phyloP scores from a whole-genome alignment of 371 early-diverging fungal species.

The Capniomyces stellatus region DNA sequence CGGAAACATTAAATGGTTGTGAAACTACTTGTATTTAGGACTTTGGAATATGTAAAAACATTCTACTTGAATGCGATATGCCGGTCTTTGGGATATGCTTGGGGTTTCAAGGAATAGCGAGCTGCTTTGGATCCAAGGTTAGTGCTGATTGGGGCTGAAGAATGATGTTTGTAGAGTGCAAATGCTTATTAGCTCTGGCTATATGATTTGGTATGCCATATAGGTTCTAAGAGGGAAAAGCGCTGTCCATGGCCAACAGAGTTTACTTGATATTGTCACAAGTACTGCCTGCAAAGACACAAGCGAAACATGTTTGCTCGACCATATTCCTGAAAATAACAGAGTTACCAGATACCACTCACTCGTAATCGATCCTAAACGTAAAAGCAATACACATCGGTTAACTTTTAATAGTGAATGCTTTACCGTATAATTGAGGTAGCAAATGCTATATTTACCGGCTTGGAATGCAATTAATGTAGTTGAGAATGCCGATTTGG shows the following conservation, averaged over 20 bases:
- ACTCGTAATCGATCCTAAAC: conserved; percentile 47
- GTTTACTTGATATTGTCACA: conserved; percentile 27
- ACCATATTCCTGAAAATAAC: conserved; percentile 39
- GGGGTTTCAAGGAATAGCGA: conserved; percentile 89
- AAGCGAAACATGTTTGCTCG: conserved; percentile 28
- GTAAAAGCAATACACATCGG: no score
- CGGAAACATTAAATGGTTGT: no score
- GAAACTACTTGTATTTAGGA: conserved; percentile 30
- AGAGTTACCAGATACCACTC: conserved; percentile 84
- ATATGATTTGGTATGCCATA: no score
- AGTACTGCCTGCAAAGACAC: conserved; percentile 9
- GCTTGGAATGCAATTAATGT: not conserved
- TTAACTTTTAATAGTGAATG: no score
- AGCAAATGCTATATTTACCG: no score
- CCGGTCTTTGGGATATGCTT: conserved; percentile 96
- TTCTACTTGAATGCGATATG: conserved; percentile 34
- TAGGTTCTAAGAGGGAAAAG: conserved; percentile 40
- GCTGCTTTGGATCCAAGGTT: conserved; percentile 49
- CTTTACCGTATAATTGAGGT: no score
- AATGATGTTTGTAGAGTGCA: no score
- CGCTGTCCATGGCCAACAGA: conserved; percentile 75
- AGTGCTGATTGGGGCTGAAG: no score
- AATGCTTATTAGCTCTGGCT: no score
- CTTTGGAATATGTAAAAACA: conserved; percentile 58
- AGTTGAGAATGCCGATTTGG: conserved; percentile 4